Evolutionary conservation across 345 rosid genomes (phyloP).

Genomic region (Brassica carinata): DNA sequence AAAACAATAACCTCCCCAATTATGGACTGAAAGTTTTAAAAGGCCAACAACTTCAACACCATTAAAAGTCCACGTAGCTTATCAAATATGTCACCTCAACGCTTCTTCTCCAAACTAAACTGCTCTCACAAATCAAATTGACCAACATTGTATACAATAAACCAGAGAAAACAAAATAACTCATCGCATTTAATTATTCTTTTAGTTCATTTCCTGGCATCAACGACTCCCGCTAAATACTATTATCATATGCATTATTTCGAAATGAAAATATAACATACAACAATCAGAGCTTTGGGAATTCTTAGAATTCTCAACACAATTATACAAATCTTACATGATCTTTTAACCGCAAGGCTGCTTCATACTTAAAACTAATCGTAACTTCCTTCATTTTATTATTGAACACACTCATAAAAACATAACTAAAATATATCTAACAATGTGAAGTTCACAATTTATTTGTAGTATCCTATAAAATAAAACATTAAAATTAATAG

Average conservation of each 20-base stretch:
- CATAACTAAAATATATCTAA: not conserved
- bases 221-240: not conserved
- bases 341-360: not conserved
- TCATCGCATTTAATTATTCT: too few relatives aligned
- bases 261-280: not conserved
- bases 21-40: not conserved
- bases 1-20: not conserved
- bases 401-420: not conserved
- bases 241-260: not conserved
- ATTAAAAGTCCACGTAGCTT: not conserved
- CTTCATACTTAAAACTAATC: not conserved
- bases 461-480: not conserved
- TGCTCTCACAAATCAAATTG: not conserved
- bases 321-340: too few relatives aligned
- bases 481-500: not conserved
- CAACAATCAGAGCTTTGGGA: not conserved
- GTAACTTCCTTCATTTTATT: not conserved
- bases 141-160: not conserved
- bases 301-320: not conserved
- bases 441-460: not conserved
- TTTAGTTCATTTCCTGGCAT: not conserved
- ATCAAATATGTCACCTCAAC: not conserved
- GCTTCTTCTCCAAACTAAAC: not conserved
- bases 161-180: not conserved
- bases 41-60: not conserved